Conservation (phyloP, 306 rosid species). For the Morella rubra region DNA sequence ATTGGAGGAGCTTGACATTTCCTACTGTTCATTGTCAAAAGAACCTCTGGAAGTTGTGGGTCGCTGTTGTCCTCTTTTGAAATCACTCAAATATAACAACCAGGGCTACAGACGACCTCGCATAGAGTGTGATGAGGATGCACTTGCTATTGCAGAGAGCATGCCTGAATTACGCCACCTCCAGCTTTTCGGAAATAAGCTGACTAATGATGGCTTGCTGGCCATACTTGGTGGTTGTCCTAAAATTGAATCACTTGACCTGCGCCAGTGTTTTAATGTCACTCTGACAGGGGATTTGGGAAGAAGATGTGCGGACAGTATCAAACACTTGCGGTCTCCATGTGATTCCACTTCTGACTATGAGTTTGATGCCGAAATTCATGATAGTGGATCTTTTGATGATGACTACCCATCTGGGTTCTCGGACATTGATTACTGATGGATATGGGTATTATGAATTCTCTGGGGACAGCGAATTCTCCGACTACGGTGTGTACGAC, state of each 20-base stretch:
- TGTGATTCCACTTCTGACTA: constrained; percentile 37
- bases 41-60: constrained; percentile 49
- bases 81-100: constrained; percentile 44
- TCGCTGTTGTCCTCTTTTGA: constrained; percentile 48
- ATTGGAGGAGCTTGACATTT: constrained; percentile 65
- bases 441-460: constrained; percentile 39
- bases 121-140: constrained; percentile 40
- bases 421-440: constrained; percentile 42
- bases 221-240: constrained; percentile 68
- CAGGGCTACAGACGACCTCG: neutral
- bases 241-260: constrained; percentile 62
- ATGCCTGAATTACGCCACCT: constrained; percentile 56
- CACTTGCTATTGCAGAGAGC: constrained; percentile 45
- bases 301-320: constrained; percentile 41
- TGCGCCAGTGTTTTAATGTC: constrained; percentile 53
- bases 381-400: constrained; percentile 28
- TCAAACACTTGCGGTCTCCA: constrained; percentile 48
- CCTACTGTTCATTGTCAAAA: constrained; percentile 29
- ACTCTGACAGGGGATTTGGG: constrained; percentile 37
- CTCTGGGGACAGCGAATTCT: constrained; percentile 43
- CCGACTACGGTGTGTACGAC: constrained; percentile 20
- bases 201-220: constrained; percentile 54
- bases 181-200: constrained; percentile 55
- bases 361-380: constrained; percentile 21
- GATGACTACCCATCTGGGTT: constrained; percentile 40